Base-by-base conservation (phyloP, 306 rosid species). In the Cucurbita argyrosperma region DNA sequence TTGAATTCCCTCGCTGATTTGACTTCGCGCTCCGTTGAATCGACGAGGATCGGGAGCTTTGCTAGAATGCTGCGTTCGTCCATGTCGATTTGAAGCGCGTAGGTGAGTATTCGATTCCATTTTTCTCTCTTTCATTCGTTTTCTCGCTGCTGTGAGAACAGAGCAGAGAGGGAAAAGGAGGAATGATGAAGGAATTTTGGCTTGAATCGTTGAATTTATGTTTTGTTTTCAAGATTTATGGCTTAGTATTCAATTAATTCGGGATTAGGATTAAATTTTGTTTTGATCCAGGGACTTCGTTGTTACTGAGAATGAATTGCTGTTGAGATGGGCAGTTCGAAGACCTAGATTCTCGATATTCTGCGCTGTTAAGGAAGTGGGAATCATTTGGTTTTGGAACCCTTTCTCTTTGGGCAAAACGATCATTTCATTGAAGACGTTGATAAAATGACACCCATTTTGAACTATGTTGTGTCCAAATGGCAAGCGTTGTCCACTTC, bases 401-500 rank as follows among this genome's bases (percentile, higher is more conserved):
- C 15, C 18, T 5, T 50, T 50, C 15, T 50, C 18, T 50, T 56
- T 30, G 52, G 16, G 45, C 75, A 43, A 8, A 74, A 10, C 46
- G 51, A 76, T 71, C 51, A 15, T 58, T 72, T 59, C 60, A 6
- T 72, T 77, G 13, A 72, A 77, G 74, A 82, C 79, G 64, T 16
- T 73, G 80, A 63, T 45, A 82, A 74, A 80, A 94, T 94, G 98
- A 79, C 79, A 47, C 46, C 69, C 13, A 87, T 74, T 19, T 73
- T 87, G 83, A 74, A 83, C 68, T 57, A 54, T 58, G 68, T 55
- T 21, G 50, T 85, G 26, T 47, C 92, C 11, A 90, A 66, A 63
- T 46, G 85, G 76, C 87, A 85, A 78, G 75, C 45, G 80, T 26
- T 90, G 51, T 64, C 78, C 16, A 84, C 95, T 71, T 94, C 97